phyloP scores from a whole-genome alignment of 352 stramenopile genomes.

The Phytophthora colocasiae region DNA sequence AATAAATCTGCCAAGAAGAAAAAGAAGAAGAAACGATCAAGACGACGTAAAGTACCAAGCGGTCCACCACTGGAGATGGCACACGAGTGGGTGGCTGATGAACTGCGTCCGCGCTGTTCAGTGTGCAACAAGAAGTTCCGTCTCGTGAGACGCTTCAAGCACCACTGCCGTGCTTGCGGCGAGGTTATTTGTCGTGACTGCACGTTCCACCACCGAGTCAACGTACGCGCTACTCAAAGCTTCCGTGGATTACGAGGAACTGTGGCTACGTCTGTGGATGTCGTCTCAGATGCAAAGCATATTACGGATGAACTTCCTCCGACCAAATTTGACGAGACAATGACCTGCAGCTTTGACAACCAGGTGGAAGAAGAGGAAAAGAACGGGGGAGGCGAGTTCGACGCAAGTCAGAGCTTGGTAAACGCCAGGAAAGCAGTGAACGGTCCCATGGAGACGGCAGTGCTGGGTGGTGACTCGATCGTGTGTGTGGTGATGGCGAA shows the following conservation, averaged over 20 bases:
- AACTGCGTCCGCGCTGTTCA: constrained; percentile 54
- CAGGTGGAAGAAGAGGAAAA: constrained; percentile 27
- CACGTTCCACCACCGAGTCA: constrained; percentile 53
- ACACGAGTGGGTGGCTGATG: constrained; percentile 66
- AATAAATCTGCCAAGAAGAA: constrained; percentile 36
- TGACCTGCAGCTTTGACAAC: constrained; percentile 42
- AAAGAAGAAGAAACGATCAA: constrained; percentile 31
- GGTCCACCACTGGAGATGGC: constrained; percentile 61
- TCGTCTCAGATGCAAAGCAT: constrained; percentile 16
- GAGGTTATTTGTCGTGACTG: constrained; percentile 70
- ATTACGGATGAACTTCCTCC: constrained; percentile 5
- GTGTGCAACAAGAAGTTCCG: constrained; percentile 76
- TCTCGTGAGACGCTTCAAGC: constrained; percentile 59
- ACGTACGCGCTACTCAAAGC: constrained; percentile 43
- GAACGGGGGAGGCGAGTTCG: constrained; percentile 15
- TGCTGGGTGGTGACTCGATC: constrained; percentile 28
- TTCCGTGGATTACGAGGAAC: constrained; percentile 33
- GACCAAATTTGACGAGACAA: constrained; percentile 39
- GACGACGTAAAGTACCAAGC: constrained; percentile 31
- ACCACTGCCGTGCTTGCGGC: constrained; percentile 79
- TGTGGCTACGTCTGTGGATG: constrained; percentile 21
- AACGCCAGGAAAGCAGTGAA: constrained; percentile 38
- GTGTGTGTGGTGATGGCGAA: constrained; percentile 65
- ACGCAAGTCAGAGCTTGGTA: constrained; percentile 35
- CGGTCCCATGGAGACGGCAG: constrained; percentile 26